These are phyloP conservation scores for Salix brachista DNA, from an alignment of 345 rosid species.

Conservation along the genomic window DNA sequence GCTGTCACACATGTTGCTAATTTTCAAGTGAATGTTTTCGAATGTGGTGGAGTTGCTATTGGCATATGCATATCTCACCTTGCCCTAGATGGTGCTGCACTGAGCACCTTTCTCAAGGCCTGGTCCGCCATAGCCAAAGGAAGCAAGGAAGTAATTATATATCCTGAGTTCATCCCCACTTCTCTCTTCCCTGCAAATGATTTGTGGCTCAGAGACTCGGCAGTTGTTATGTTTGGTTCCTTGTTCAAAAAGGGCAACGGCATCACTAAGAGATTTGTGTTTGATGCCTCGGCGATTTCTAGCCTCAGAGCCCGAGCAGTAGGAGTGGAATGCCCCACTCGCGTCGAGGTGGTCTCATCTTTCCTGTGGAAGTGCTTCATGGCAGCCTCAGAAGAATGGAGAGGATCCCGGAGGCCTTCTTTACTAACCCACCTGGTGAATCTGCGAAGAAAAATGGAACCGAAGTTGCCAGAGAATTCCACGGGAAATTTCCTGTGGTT, in stretches of 20 bases:
- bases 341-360: slow-evolving; percentile 17
- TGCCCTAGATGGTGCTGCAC: slow-evolving; percentile 15
- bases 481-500: slow-evolving; percentile 33
- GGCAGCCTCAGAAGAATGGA: slow-evolving; percentile 16
- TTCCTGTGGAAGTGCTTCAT: slow-evolving; percentile 24
- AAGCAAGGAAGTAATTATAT: background rate
- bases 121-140: slow-evolving; percentile 13
- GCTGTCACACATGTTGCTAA: slow-evolving; percentile 27
- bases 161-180: slow-evolving; percentile 20
- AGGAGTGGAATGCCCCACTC: slow-evolving; percentile 12
- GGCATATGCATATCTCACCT: slow-evolving; percentile 20
- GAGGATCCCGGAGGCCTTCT: slow-evolving; percentile 22
- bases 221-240: slow-evolving; percentile 27
- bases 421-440: slow-evolving; percentile 30
- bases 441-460: slow-evolving; percentile 31
- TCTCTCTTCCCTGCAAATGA: slow-evolving; percentile 39
- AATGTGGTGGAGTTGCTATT: slow-evolving; percentile 13
- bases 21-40: slow-evolving; percentile 13
- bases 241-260: slow-evolving; percentile 30
- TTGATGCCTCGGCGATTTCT: slow-evolving; percentile 1
- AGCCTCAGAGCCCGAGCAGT: slow-evolving; percentile 2
- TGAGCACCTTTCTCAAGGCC: slow-evolving; percentile 8
- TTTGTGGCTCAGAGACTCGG: slow-evolving; percentile 28
- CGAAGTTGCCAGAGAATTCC: slow-evolving; percentile 18
- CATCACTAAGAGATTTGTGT: slow-evolving; percentile 16